Base-by-base conservation (phyloP, 2,329 filamentous ascomycete species). In the Verticillium tricorpus region DNA sequence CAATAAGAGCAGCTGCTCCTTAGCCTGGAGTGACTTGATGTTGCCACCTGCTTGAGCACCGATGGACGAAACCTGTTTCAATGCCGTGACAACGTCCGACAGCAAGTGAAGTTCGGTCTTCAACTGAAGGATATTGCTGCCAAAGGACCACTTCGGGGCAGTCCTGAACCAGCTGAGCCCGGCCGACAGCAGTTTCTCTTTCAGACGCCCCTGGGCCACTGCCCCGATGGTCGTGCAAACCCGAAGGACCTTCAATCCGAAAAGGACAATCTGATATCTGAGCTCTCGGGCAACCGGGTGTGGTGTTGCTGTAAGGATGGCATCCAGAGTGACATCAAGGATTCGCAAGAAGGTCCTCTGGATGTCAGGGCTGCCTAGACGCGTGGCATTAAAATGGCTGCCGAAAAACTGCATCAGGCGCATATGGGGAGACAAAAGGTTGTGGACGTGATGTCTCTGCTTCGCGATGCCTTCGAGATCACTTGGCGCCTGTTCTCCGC, bases 301-400 rank as follows among this genome's bases (percentile, higher is more conserved):
- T 5, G 86, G 85, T 12, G 85, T 84, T 14, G 90, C 87, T 58
- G 85, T 80, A 65, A 85, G 87, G 69, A 97, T 80, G 0, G 90
- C 89, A 66, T 90, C 84, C 32, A 97, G 80, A 0, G 94, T 97
- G 34, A 89, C 80, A 66, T 90, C 86, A 62, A 98, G 85, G 66
- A 98, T 80, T 37, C 94, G 90, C 63, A 90, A 80, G 74, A 97
- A 97, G 4, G 93, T 84, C 63, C 86, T 85, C 68, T 97, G 92
- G 0, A 89, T 89, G 71, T 97, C 90, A 1, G 87, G 83, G 67
- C 89, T 97, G 31, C 92, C 89, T 31, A 97, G 81, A n/a, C 93
- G 86, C 14, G 91, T 93, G 2, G 96, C 93, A 72, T 93, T 97
- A 78, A 96, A 99, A 73, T 98, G 94, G 70, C 95, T 99, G 63